Evolutionary conservation across 2,329 filamentous ascomycete genomes (phyloP).

Genomic region (Fusarium longipes): DNA sequence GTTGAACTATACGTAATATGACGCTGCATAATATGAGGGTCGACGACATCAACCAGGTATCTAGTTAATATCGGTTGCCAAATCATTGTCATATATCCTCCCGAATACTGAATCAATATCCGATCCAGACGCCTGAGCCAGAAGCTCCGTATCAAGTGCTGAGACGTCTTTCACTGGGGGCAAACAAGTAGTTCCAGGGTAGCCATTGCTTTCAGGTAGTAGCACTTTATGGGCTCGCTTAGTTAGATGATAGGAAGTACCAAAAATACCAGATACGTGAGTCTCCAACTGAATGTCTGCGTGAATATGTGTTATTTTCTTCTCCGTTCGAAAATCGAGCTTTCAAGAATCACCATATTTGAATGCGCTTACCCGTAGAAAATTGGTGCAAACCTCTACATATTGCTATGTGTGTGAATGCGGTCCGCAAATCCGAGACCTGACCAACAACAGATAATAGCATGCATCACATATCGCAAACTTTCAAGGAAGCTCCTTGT

Average conservation of each 20-base stretch:
- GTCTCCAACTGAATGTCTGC: neutral
- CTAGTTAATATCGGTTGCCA: neutral
- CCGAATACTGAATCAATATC: neutral
- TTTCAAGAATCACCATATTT: neutral
- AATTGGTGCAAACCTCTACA: conserved; percentile 23
- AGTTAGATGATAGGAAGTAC: neutral
- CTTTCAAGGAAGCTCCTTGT: conserved; percentile 24
- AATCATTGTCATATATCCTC: neutral
- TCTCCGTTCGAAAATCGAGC: no score
- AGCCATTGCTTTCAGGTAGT: neutral
- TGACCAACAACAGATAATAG: conserved; percentile 2
- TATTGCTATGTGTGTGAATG: conserved; percentile 12
- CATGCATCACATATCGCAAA: conserved; percentile 13
- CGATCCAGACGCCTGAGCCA: neutral
- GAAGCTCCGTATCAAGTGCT: neutral
- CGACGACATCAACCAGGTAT: neutral
- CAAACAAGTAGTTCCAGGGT: neutral
- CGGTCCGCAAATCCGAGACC: conserved; percentile 20
- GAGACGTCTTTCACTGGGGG: neutral
- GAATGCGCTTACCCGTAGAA: neutral
- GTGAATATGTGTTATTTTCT: neutral
- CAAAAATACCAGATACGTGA: neutral
- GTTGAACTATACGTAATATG: neutral
- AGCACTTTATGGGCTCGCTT: neutral
- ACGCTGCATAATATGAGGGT: neutral